These are phyloP conservation scores for Saposhnikovia divaricata DNA, from an alignment of 129 eudicot species.

Conservation along the genomic window DNA sequence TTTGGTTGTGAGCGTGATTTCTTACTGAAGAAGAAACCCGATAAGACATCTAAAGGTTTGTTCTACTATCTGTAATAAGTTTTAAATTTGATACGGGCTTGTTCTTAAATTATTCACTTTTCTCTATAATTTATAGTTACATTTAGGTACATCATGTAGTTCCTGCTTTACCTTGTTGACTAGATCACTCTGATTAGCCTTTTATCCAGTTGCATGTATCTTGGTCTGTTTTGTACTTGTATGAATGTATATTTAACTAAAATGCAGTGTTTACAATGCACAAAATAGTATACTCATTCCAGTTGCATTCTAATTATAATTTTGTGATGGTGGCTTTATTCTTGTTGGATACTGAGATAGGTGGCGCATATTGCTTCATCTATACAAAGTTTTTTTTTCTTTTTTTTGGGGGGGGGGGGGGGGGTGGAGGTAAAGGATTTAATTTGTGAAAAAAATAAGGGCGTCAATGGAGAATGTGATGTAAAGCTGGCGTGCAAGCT, in stretches of 20 bases:
- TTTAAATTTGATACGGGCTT: background rate
- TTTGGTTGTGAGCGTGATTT: slow-evolving; percentile 96
- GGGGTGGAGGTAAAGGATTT: background rate
- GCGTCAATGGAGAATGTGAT: background rate
- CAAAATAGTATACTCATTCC: background rate
- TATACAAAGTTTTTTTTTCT: background rate
- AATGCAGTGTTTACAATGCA: background rate
- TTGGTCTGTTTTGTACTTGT: background rate
- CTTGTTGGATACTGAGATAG: background rate
- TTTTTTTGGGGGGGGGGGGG: no score
- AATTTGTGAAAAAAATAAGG: background rate
- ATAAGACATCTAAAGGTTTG: slow-evolving; percentile 40
- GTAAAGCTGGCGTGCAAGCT: background rate
- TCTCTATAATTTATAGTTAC: background rate
- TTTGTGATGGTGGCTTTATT: background rate
- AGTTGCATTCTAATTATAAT: background rate
- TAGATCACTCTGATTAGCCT: background rate
- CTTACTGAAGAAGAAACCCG: slow-evolving; percentile 51
- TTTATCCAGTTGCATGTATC: background rate
- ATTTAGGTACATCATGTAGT: background rate
- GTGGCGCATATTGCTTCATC: background rate
- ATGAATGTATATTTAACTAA: no score
- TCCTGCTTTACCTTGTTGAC: background rate
- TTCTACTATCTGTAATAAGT: background rate
- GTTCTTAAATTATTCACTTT: background rate